Base-by-base conservation (phyloP, 2,329 filamentous ascomycete genomes). In the Elsinoe batatas region DNA sequence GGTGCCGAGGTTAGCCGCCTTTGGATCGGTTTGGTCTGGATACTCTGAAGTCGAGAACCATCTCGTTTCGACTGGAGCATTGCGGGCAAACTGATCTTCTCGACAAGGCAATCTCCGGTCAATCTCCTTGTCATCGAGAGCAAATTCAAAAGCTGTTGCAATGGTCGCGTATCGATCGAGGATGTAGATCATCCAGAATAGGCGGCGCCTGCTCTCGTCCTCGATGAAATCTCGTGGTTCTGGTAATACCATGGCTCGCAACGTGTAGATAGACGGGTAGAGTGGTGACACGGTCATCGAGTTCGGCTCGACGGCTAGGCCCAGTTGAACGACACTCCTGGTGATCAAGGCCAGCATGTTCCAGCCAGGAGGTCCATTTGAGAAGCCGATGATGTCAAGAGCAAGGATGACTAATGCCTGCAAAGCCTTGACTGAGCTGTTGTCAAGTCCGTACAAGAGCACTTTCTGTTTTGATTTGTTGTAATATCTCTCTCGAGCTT, bases 111-210 rank as follows among this genome's bases (percentile, higher is more conserved):
- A 73, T 50, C 82, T 87, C 20, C 91, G 81, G 66, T 95, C 90
- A 43, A 95, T 91, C 64, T 95, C 90, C 65, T 85, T 88, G 64
- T 95, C 89, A 61, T 91, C 85, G 15, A 96, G 73, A 0, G 88
- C 88, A 67, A 95, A 95, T 63, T 95, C 89, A 62, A 95, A 95
- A 0, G 91, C 89, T 0, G 91, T 95, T 0, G 89, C 85, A 56
- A 95, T 84, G 0, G 90, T 95, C 0, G 89, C 89, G 66, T 95
- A 95, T 50, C 91, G 80, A 67, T 96, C 91, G 5, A 96, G 77
- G 11, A 95, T 73, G 65, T 95, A 96, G 10, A 95, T 84, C 83
- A 94, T 91, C 91, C 91, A 96, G 69, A 96, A 95, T 1, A 95
- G 74, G 22, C 91, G 78, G 26, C 91, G 79, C 26, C 90, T 78